Percentiles rank a stretch among this genome's conserved stretches.
Conservation (phyloP, 1,284 basidiomycete genomes). For the Irpex rosettiformis region DNA sequence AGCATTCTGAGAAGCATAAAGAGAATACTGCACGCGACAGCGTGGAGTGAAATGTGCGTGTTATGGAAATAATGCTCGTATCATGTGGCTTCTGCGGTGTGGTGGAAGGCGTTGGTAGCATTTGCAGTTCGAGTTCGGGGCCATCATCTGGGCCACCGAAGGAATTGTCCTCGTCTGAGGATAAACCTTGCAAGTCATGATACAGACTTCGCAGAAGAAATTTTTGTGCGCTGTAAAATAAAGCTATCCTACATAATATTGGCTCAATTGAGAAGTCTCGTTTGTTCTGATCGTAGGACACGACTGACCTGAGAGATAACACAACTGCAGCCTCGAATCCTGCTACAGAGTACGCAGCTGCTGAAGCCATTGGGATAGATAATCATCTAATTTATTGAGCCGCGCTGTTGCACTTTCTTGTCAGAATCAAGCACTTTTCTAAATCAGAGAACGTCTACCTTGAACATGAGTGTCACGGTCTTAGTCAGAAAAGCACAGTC, state of each 20-base stretch:
- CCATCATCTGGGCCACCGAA: slow-evolving; percentile 21
- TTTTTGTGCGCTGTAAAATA: slow-evolving; percentile 53
- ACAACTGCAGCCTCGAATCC: neutral
- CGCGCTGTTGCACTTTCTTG: too few species aligned
- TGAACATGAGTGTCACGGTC: neutral
- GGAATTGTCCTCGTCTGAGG: slow-evolving; percentile 22
- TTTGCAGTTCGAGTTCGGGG: slow-evolving; percentile 35
- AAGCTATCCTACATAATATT: slow-evolving; percentile 30
- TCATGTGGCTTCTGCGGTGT: slow-evolving; percentile 28
- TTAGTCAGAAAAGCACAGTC: neutral
- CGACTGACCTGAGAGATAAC: neutral
- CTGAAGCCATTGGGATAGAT: neutral
- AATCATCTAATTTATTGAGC: too few species aligned
- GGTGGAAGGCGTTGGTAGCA: slow-evolving; percentile 41
- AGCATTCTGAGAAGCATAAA: slow-evolving; percentile 65
- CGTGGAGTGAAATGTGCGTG: slow-evolving; percentile 44
- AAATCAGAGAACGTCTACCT: too few species aligned
- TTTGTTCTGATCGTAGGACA: too few species aligned
- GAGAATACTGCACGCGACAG: slow-evolving; percentile 58
- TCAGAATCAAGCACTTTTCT: too few species aligned
- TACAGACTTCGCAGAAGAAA: slow-evolving; percentile 54
- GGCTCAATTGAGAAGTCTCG: too few species aligned
- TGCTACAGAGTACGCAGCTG: neutral
- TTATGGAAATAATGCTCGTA: slow-evolving; percentile 20
- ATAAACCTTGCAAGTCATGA: slow-evolving; percentile 47